Evolutionary conservation across 495 filamentous ascomycete species (phyloP), one percentile per base, ranked within the genome.

Genomic region (Aspergillus taichungensis): DNA sequence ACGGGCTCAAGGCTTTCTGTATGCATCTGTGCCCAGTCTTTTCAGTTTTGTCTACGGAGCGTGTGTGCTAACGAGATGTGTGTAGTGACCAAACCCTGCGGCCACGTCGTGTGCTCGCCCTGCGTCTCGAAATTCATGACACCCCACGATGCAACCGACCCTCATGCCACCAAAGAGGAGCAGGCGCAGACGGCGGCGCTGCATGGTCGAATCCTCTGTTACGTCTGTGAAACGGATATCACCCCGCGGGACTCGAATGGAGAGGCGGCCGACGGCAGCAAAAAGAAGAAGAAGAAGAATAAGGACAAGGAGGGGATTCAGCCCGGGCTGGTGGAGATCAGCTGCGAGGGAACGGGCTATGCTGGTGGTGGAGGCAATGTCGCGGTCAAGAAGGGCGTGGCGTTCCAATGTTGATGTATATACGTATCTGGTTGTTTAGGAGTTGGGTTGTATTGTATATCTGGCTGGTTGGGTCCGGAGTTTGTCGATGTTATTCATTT

Each of bases 261-360:
- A 27, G 28, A 34, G 36, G 42, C 10, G 47, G 35, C 8, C 12
- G 42, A 56, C 7, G 39, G 43, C 7, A 51, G 50, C 39, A 58
- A 52, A 43, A 57, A 51, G 8, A 61, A 57, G 42, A 63, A 54
- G 46, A 71, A 73, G 43, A 75, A 73, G 49, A 63, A 64, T 40
- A 74, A 78, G 52, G 60, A 64, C 7, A 67, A 70, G 54, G 59
- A 76, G 30, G 55, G 43, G 6, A 73, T 87, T 32, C 79, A 69
- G 51, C 81, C 88, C 0, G 91, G 92, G 2, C 49, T 95, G 28
- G 88, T 97, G 8, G 82, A 87, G 60, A 76, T 98, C 37, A 82
- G 78, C 49, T 84, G 83, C 27, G 91, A 96, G 51, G 92, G 92
- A 0, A 98, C 92, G 0, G 92, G 92, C 1, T 98, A 94, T 68